Conservation (phyloP, 129 eudicot species). For the Tagetes patula region DNA sequence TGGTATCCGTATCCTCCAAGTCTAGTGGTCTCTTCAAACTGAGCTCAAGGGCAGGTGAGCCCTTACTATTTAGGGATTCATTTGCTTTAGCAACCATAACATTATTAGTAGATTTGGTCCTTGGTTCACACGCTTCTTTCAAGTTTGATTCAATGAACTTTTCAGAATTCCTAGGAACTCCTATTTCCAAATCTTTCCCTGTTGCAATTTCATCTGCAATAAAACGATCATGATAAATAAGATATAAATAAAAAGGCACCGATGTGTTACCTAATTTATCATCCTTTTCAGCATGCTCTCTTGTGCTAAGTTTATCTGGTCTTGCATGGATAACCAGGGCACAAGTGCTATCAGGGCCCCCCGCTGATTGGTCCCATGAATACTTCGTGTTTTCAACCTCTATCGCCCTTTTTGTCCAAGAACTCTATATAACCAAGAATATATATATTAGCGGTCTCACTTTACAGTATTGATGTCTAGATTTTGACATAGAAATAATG, state of each 20-base stretch:
- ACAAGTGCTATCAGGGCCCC: conserved; percentile 64
- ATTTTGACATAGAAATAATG: not conserved
- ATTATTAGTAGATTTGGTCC: conserved; percentile 30
- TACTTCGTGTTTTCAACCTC: conserved; percentile 64
- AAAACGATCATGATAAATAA: conserved; percentile 2
- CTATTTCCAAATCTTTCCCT: conserved; percentile 58
- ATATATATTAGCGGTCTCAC: not conserved
- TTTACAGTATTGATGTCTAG: conserved; percentile 7
- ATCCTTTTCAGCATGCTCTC: conserved; percentile 31
- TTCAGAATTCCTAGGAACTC: conserved; percentile 36
- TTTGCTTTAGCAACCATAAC: conserved; percentile 27
- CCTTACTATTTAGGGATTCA: conserved; percentile 33
- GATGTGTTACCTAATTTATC: conserved; percentile 40
- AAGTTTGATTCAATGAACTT: conserved; percentile 24
- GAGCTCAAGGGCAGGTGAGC: conserved; percentile 54
- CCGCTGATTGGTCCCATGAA: conserved; percentile 45
- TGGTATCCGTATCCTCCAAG: conserved; percentile 38
- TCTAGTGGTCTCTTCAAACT: conserved; percentile 52
- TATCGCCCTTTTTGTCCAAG: conserved; percentile 67
- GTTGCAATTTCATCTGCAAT: conserved; percentile 34
- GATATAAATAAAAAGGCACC: not conserved
- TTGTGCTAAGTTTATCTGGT: conserved; percentile 38
- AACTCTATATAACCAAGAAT: conserved; percentile 50
- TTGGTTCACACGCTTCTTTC: conserved; percentile 36
- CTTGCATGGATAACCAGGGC: conserved; percentile 54